These are phyloP conservation scores for Mediolabrus comicus DNA, from an alignment of 108 stramenopile genomes.

Conservation along the genomic window DNA sequence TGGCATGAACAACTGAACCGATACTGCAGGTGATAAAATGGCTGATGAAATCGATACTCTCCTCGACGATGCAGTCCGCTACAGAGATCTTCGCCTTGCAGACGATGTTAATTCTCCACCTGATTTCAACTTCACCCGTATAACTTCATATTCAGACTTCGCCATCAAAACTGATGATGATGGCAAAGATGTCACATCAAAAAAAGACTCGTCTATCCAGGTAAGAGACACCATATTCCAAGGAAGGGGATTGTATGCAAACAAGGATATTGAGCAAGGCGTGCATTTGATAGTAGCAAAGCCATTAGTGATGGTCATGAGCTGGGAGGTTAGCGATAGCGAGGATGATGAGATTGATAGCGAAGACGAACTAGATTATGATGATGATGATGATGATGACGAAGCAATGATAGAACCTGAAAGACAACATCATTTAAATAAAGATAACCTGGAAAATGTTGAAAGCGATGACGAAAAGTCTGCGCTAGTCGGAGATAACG, in stretches of 20 bases:
- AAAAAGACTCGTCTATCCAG: constrained; percentile 24
- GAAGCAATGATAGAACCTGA: too few relatives aligned
- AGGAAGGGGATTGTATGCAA: constrained; percentile 66
- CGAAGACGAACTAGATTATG: constrained; percentile 26
- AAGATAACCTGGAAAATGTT: background rate
- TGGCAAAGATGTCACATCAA: constrained; percentile 2
- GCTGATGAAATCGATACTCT: constrained; percentile 37
- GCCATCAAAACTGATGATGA: background rate
- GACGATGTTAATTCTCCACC: constrained; percentile 44
- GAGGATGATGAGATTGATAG: constrained; percentile 9
- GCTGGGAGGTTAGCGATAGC: constrained; percentile 49
- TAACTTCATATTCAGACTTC: constrained; percentile 9
- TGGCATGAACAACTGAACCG: too few relatives aligned
- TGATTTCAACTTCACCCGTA: constrained; percentile 47
- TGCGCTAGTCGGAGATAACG: background rate
- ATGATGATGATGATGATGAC: background rate
- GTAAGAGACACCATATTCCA: constrained; percentile 42
- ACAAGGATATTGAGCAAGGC: constrained; percentile 45
- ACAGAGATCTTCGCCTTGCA: constrained; percentile 30
- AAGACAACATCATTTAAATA: background rate
- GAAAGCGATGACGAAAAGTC: background rate
- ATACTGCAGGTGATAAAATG: too few relatives aligned
- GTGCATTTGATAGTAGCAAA: constrained; percentile 52
- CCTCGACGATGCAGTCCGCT: constrained; percentile 52
- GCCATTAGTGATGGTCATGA: constrained; percentile 62